Evolutionary conservation across 805 yeast genomes (phyloP).

Genomic region (Scheffersomyces lignosus): DNA sequence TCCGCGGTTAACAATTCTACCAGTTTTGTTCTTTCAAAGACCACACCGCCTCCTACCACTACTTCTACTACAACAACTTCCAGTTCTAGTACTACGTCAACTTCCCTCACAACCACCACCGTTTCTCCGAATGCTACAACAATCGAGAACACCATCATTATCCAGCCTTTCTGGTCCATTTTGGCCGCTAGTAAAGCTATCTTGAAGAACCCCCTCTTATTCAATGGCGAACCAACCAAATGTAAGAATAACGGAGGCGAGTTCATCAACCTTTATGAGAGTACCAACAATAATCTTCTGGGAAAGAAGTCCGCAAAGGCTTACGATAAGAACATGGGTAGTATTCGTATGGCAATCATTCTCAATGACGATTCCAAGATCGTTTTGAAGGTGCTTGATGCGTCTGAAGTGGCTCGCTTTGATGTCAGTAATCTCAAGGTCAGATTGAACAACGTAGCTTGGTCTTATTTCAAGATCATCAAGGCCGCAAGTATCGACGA

Average conservation of each 20-base stretch:
- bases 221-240: constrained; percentile 29
- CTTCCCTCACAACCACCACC: constrained; percentile 10
- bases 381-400: constrained; percentile 25
- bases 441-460: constrained; percentile 32
- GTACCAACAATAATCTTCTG: too few relatives aligned
- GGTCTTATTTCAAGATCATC: constrained; percentile 28
- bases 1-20: neutral
- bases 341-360: constrained; percentile 19
- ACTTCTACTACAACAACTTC: constrained; percentile 11
- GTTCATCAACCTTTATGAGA: constrained; percentile 9
- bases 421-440: constrained; percentile 13
- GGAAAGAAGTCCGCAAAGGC: neutral
- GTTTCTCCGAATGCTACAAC: constrained; percentile 14
- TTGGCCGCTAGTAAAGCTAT: constrained; percentile 40
- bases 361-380: constrained; percentile 32
- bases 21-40: too few relatives aligned
- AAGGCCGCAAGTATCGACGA: constrained; percentile 11
- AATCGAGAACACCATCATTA: constrained; percentile 17
- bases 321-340: neutral
- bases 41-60: constrained; percentile 1
- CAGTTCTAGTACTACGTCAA: constrained; percentile 7
- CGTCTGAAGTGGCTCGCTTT: constrained; percentile 4
- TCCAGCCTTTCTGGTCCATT: constrained; percentile 45
- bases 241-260: constrained; percentile 23
- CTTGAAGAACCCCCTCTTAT: constrained; percentile 25